Percentiles rank a stretch among this genome's conserved stretches.
Evolutionary conservation across 495 filamentous ascomycete genomes (phyloP).

Genomic region (Neurospora hispaniola): DNA sequence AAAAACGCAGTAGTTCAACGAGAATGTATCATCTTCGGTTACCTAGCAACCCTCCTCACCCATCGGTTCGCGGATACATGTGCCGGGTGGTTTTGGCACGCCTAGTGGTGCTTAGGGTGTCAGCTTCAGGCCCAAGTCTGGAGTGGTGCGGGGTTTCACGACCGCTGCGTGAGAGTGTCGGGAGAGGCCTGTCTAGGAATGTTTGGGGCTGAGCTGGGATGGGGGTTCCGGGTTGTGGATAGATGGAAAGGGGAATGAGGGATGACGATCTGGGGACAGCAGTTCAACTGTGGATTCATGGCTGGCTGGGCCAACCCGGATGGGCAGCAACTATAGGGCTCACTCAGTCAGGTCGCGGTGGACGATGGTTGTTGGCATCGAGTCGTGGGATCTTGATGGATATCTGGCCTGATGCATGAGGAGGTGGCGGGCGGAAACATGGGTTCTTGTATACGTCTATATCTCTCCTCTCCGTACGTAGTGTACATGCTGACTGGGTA

Average conservation of each 20-base stretch:
- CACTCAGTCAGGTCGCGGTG: not conserved
- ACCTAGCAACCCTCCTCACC: not conserved
- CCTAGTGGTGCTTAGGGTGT: not conserved
- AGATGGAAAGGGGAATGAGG: not conserved
- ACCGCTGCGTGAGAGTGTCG: not conserved
- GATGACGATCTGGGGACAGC: not conserved
- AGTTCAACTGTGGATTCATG: not conserved
- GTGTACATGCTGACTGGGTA: not conserved
- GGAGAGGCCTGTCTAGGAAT: not conserved
- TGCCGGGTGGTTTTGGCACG: not conserved
- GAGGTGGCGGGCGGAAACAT: not conserved
- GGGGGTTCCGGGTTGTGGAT: not conserved
- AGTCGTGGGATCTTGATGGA: not conserved
- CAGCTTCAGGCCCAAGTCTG: not conserved
- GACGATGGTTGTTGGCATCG: not conserved
- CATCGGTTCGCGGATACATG: not conserved
- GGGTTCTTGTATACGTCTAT: not conserved
- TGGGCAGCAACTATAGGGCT: not conserved
- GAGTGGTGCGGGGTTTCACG: not conserved
- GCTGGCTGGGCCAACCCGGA: not conserved
- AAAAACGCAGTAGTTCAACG: constrained; percentile 6
- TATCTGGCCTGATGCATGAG: not conserved
- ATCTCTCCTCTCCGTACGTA: not conserved
- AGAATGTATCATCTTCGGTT: constrained; percentile 6
- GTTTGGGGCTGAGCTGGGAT: not conserved